Conservation (phyloP, 306 rosid species). For the Erythrophleum fordii region DNA sequence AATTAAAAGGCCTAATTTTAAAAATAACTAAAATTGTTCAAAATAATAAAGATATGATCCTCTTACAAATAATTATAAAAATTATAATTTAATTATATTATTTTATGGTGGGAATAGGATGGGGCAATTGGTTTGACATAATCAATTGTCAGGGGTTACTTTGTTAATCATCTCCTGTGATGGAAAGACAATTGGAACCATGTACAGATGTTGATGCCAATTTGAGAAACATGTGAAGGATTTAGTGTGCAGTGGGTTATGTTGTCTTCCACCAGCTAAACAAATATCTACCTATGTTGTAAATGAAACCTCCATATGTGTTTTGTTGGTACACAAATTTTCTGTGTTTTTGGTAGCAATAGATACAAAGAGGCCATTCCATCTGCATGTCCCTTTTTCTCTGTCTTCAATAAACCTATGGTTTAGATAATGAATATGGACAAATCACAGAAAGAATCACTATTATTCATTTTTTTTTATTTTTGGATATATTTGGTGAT, state of each 20-base stretch:
- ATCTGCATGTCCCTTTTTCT: slow-evolving; percentile 10
- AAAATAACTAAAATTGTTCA: too few species aligned
- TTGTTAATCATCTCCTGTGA: too few species aligned
- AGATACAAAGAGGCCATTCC: slow-evolving; percentile 6
- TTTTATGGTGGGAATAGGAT: too few species aligned
- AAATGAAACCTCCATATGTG: slow-evolving; percentile 22
- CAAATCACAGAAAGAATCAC: background rate
- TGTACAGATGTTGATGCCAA: slow-evolving; percentile 37
- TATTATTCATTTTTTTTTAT: background rate
- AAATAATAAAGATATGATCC: too few species aligned
- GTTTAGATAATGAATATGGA: slow-evolving; percentile 19
- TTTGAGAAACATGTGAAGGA: background rate
- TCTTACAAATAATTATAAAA: too few species aligned
- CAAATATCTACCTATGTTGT: slow-evolving; percentile 20
- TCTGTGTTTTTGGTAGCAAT: background rate
- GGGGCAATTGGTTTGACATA: too few species aligned
- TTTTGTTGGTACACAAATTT: background rate
- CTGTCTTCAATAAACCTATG: slow-evolving; percentile 20
- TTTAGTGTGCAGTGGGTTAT: slow-evolving; percentile 36
- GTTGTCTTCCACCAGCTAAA: slow-evolving; percentile 37
- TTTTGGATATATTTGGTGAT: background rate
- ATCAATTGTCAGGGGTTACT: too few species aligned
- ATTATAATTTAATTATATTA: too few species aligned
- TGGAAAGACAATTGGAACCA: background rate
- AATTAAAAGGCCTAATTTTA: too few species aligned